phyloP scores from a whole-genome alignment of 1,139 yeast species.

The Nakaseomyces uthaithaninus region DNA sequence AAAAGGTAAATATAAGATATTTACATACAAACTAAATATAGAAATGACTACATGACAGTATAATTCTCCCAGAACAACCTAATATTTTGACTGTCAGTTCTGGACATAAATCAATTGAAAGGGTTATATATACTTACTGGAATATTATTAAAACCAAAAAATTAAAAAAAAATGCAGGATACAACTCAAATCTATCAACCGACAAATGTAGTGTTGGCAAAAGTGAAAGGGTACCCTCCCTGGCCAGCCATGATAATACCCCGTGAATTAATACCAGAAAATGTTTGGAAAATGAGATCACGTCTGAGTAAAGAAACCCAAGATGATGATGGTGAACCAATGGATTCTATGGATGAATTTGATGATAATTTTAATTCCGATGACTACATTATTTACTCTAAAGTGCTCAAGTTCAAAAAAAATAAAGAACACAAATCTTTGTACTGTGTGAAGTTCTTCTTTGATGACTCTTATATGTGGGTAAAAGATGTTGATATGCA shows the following conservation, averaged over 20 bases:
- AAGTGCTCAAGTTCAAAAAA: constrained; percentile 23
- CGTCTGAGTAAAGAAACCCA: constrained; percentile 16
- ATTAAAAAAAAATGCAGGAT: neutral
- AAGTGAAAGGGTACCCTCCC: constrained; percentile 69
- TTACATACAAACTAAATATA: too few species aligned
- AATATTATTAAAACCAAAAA: too few species aligned
- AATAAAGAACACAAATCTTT: constrained; percentile 15
- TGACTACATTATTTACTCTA: constrained; percentile 23
- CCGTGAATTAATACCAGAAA: constrained; percentile 45
- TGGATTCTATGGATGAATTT: constrained; percentile 19
- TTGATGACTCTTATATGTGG: constrained; percentile 32
- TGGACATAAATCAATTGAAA: too few species aligned
- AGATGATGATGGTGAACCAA: constrained; percentile 18
- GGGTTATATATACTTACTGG: too few species aligned
- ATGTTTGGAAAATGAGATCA: constrained; percentile 43
- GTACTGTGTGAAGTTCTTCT: constrained; percentile 30
- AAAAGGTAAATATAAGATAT: too few species aligned
- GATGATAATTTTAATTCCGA: constrained; percentile 19
- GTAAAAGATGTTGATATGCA: constrained; percentile 23
- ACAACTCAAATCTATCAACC: constrained; percentile 25
- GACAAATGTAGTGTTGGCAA: constrained; percentile 51
- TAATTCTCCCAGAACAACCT: too few species aligned
- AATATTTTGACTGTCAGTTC: too few species aligned
- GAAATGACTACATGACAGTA: too few species aligned
- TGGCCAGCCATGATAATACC: constrained; percentile 81